Base-by-base conservation (phyloP, 2,329 filamentous ascomycete genomes). In the Colletotrichum orchidophilum region DNA sequence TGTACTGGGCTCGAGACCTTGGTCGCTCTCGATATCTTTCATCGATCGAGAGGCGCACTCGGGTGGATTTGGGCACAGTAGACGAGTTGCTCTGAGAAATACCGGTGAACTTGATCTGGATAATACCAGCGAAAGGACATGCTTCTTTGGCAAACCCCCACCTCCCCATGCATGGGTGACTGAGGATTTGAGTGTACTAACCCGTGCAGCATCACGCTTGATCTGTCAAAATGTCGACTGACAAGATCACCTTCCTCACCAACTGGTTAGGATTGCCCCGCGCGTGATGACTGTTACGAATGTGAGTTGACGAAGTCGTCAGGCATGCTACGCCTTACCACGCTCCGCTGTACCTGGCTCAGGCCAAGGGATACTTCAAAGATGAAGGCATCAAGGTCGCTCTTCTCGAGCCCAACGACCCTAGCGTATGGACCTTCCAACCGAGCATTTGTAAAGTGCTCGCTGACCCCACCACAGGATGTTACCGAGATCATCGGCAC, bases 61-160 rank as follows among this genome's bases (percentile, higher is more conserved):
- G 50, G 3, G 2, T 11, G 52, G 42, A 29, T 21, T 15, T 24
- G 31, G 63, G 27, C 59, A 76, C 74, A 76, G 77, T 75, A 75
- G 76, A 74, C 21, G 77, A 76, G 75, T 77, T 78, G 80, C 80
- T 91, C 90, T 93, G 90, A 93, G 91, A 93, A 88, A 92, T 91
- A 93, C 91, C 91, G 91, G 85, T 85, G 87, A 93, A 94, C 92
- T 94, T 94, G 92, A 93, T 93, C 91, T 93, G 91, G 90, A 91
- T 92, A 93, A 93, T 93, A 87, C 91, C 91, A 93, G 92, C 92
- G 92, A 91, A 94, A 94, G 92, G 90, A 94, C 89, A 91, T 94
- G 92, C 92, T 92, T 92, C 89, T 90, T 90, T 87, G 83, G 77
- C 74, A 81, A 81, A 80, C 80, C 78, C 78, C 78, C 78, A 18